Conservation (phyloP, 164 flowering plant genomes). For the Litsea cubeba region DNA sequence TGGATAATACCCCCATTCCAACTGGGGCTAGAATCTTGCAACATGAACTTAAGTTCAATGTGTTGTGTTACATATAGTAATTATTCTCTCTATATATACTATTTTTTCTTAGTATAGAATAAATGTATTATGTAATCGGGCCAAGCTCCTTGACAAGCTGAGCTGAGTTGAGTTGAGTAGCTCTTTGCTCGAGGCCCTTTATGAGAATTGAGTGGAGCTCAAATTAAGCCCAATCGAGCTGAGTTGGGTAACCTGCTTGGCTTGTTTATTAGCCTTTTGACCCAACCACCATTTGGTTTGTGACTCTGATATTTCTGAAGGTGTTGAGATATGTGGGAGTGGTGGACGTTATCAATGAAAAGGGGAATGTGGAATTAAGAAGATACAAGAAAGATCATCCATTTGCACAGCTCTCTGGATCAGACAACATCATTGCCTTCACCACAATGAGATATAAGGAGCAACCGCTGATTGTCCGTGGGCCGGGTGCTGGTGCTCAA, state of each 20-base stretch:
- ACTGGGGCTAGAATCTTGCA: too few relatives aligned
- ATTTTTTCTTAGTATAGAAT: too few relatives aligned
- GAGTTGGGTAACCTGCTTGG: background rate
- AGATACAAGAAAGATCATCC: conserved; percentile 82
- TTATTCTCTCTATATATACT: too few relatives aligned
- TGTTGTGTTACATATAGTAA: too few relatives aligned
- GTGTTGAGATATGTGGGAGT: conserved; percentile 94
- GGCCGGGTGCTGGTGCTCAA: conserved; percentile 98
- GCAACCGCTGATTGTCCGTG: conserved; percentile 87
- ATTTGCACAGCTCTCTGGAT: conserved; percentile 92
- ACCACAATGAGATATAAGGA: conserved; percentile 76
- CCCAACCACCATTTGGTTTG: background rate
- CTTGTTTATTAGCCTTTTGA: background rate
- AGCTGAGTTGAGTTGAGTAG: too few relatives aligned
- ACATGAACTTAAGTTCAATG: too few relatives aligned
- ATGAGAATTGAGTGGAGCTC: too few relatives aligned
- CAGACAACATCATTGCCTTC: conserved; percentile 94
- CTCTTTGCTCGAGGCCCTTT: too few relatives aligned
- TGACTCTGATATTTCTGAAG: conserved; percentile 26
- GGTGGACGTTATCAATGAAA: conserved; percentile 60
- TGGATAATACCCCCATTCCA: too few relatives aligned
- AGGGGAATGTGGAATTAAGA: conserved; percentile 63
- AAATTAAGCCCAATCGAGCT: too few relatives aligned
- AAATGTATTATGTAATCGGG: too few relatives aligned
- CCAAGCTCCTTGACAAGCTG: too few relatives aligned